Evolutionary conservation across 345 rosid species (phyloP).

Genomic region (Citrus hindsii): DNA sequence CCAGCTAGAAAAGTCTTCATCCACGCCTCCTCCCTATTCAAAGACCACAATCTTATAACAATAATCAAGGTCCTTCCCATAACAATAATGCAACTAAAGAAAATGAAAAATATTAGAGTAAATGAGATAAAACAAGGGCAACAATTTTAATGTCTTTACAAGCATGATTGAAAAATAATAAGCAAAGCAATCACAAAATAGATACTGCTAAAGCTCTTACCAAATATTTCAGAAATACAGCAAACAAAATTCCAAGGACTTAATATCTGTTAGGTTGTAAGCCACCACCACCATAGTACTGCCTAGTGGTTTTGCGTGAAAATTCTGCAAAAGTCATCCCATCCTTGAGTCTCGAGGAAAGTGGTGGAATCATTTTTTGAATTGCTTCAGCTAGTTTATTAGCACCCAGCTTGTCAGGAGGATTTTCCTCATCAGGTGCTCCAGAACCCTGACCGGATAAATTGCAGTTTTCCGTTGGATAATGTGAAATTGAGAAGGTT

Average conservation of each 20-base stretch:
- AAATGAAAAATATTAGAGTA: not conserved
- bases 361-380: constrained; percentile 59
- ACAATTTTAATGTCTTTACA: not conserved
- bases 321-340: constrained; percentile 93
- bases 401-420: constrained; percentile 17
- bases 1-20: not conserved
- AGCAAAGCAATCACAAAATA: constrained; percentile 1
- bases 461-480: constrained; percentile 24
- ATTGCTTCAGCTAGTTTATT: constrained; percentile 31
- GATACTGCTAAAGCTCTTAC: not conserved
- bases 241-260: not conserved
- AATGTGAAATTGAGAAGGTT: constrained; percentile 48
- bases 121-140: not conserved
- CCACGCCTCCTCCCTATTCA: not conserved
- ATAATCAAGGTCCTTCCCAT: not conserved
- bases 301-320: constrained; percentile 78
- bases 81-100: not conserved
- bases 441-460: constrained; percentile 16
- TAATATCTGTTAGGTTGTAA: constrained; percentile 61
- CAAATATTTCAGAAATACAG: not conserved
- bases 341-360: constrained; percentile 64
- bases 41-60: not conserved
- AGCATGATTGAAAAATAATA: not conserved
- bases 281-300: constrained; percentile 81
- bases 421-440: constrained; percentile 14